Percentiles rank a stretch among this genome's conserved stretches.
Evolutionary conservation across 148 eudicot genomes (phyloP).

Genomic region (Beta vulgaris): DNA sequence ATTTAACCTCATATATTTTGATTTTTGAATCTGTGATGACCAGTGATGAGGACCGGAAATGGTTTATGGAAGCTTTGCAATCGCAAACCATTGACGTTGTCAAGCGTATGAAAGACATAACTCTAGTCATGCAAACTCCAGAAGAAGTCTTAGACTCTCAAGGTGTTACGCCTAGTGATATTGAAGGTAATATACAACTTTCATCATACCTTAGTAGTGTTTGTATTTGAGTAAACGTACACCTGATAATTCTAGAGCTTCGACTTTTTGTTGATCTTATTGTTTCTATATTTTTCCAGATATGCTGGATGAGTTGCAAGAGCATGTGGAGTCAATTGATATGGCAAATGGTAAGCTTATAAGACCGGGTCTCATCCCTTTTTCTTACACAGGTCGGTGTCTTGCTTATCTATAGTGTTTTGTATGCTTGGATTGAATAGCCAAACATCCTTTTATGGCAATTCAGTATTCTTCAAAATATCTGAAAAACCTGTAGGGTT

Average conservation of each 20-base stretch:
- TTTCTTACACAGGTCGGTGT: not conserved
- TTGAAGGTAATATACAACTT: slow-evolving; percentile 62
- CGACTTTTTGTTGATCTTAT: not conserved
- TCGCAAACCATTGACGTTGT: slow-evolving; percentile 78
- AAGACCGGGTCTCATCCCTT: not conserved
- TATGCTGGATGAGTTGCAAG: slow-evolving; percentile 92
- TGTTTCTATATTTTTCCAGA: slow-evolving; percentile 36
- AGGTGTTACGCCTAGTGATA: slow-evolving; percentile 74
- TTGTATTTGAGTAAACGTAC: not conserved
- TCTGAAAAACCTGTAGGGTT: not conserved
- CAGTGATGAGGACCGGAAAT: slow-evolving; percentile 85
- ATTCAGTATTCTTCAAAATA: not conserved
- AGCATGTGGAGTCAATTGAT: slow-evolving; percentile 97
- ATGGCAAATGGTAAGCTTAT: slow-evolving; percentile 81
- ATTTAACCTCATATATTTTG: not conserved
- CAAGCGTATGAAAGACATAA: slow-evolving; percentile 90
- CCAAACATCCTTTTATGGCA: not conserved
- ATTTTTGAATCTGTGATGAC: not conserved
- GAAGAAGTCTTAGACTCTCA: slow-evolving; percentile 80
- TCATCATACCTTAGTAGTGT: not conserved
- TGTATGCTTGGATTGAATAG: not conserved
- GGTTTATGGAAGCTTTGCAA: slow-evolving; percentile 99
- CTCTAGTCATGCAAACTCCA: slow-evolving; percentile 87
- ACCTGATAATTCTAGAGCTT: not conserved
- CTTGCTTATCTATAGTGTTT: not conserved